Evolutionary conservation across 2,329 filamentous ascomycete species (phyloP).

Genomic region (Metarhizium rileyi): DNA sequence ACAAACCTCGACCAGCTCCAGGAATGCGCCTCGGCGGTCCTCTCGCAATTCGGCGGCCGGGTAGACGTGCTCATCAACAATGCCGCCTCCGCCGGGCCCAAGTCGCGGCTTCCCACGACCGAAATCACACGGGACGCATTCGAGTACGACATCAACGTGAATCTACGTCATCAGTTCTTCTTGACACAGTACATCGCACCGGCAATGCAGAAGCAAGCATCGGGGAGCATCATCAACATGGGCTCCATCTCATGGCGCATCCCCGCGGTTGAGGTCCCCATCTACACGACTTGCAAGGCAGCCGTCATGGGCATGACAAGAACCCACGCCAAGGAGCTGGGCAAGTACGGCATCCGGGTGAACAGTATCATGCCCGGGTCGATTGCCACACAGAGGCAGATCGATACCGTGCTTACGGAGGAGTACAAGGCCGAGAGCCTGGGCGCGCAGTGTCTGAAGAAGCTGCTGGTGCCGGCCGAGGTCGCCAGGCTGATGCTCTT

Average conservation of each 20-base stretch:
- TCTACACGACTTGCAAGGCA: slow-evolving; percentile 43
- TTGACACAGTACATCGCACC: slow-evolving; percentile 62
- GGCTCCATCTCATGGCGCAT: slow-evolving; percentile 39
- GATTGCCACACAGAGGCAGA: slow-evolving; percentile 36
- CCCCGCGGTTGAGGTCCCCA: slow-evolving; percentile 32
- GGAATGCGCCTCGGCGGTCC: slow-evolving; percentile 21
- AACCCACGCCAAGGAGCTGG: slow-evolving; percentile 43
- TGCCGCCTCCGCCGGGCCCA: slow-evolving; percentile 41
- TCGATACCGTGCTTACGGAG: slow-evolving; percentile 30
- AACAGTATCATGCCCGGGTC: slow-evolving; percentile 41
- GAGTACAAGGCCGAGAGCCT: slow-evolving; percentile 30
- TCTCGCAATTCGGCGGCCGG: slow-evolving; percentile 16
- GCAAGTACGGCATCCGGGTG: slow-evolving; percentile 34
- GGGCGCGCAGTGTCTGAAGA: slow-evolving; percentile 31
- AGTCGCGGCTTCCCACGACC: slow-evolving; percentile 18
- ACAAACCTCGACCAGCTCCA: slow-evolving; percentile 25
- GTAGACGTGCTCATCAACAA: slow-evolving; percentile 82
- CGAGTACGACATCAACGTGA: slow-evolving; percentile 33
- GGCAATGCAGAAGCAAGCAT: slow-evolving; percentile 34
- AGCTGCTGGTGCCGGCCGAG: slow-evolving; percentile 30
- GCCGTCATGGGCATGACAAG: slow-evolving; percentile 46
- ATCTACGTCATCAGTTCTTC: slow-evolving; percentile 44
- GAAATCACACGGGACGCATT: slow-evolving; percentile 31
- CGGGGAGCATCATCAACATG: slow-evolving; percentile 46
- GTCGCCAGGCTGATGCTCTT: slow-evolving; percentile 37